Percentiles rank a stretch among this genome's conserved stretches.
Conservation (phyloP, 768 basidiomycete genomes). For the Macrolepiota albuminosa region DNA sequence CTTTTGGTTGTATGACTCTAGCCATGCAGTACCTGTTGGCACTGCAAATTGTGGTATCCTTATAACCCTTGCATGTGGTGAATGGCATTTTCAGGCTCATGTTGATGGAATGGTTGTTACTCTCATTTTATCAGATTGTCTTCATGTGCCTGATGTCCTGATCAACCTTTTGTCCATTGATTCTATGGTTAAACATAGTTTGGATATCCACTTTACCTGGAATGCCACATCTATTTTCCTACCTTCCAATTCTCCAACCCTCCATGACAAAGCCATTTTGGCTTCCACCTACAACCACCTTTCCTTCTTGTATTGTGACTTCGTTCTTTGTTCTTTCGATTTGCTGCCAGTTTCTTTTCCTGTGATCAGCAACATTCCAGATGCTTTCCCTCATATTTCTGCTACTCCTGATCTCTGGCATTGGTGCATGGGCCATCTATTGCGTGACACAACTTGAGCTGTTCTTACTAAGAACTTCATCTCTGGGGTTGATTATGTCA, state of each 20-base stretch:
- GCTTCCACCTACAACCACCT: not conserved
- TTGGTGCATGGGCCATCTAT: too few relatives aligned
- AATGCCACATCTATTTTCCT: not conserved
- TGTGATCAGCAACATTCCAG: too few relatives aligned
- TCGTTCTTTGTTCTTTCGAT: not conserved
- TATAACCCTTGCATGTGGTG: not conserved
- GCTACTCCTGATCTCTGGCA: too few relatives aligned
- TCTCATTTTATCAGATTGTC: not conserved
- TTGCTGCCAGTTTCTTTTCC: too few relatives aligned
- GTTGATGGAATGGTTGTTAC: too few relatives aligned
- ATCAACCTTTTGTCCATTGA: not conserved
- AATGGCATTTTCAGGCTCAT: too few relatives aligned
- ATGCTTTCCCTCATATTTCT: too few relatives aligned
- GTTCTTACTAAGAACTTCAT: too few relatives aligned
- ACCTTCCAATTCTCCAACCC: fast-evolving
- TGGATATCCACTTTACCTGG: not conserved
- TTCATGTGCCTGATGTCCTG: too few relatives aligned
- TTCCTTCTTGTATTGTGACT: not conserved
- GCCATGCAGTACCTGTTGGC: too few relatives aligned
- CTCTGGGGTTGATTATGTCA: too few relatives aligned
- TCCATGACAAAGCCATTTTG: not conserved
- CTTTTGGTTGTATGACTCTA: not conserved
- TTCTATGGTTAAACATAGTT: not conserved
- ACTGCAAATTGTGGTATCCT: not conserved
- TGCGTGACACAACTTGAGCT: too few relatives aligned